These are phyloP conservation scores for Solanum tarijense DNA, from an alignment of 257 asterid genomes.

Conservation along the genomic window DNA sequence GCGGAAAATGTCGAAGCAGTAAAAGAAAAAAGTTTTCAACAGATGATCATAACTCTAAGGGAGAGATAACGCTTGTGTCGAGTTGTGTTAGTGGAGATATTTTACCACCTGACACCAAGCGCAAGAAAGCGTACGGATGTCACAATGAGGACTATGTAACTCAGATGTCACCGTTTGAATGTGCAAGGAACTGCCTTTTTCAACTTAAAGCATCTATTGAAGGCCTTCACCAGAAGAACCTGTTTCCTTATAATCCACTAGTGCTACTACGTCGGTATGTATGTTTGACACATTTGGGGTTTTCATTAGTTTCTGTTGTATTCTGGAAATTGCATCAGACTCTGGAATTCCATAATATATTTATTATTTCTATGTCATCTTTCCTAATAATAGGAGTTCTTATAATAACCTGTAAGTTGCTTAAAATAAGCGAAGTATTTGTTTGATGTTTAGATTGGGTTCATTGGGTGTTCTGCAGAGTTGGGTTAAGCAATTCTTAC, in stretches of 20 bases:
- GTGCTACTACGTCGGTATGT: slow-evolving; percentile 67
- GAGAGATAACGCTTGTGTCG: background rate
- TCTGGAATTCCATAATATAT: background rate
- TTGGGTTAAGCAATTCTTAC: background rate
- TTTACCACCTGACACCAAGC: slow-evolving; percentile 10
- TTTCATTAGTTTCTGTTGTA: background rate
- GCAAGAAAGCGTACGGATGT: slow-evolving; percentile 4
- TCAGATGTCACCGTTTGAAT: slow-evolving; percentile 25
- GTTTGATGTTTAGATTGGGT: background rate
- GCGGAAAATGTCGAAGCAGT: slow-evolving; percentile 12
- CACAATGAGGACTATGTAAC: slow-evolving; percentile 5
- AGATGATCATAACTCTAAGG: slow-evolving; percentile 9
- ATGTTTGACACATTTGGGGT: background rate
- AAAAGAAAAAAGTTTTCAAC: slow-evolving; percentile 37
- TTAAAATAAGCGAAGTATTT: background rate
- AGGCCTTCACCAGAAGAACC: slow-evolving; percentile 53
- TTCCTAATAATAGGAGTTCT: background rate
- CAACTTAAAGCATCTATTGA: slow-evolving; percentile 50
- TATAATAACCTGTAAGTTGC: background rate
- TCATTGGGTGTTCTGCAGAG: background rate
- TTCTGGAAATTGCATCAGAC: background rate
- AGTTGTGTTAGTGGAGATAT: slow-evolving; percentile 1
- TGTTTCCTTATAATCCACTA: slow-evolving; percentile 80
- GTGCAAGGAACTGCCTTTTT: slow-evolving; percentile 61
- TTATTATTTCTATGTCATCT: background rate